Conservation (phyloP, 2,329 filamentous ascomycete genomes). For the Xylariomycetidae sp. region DNA sequence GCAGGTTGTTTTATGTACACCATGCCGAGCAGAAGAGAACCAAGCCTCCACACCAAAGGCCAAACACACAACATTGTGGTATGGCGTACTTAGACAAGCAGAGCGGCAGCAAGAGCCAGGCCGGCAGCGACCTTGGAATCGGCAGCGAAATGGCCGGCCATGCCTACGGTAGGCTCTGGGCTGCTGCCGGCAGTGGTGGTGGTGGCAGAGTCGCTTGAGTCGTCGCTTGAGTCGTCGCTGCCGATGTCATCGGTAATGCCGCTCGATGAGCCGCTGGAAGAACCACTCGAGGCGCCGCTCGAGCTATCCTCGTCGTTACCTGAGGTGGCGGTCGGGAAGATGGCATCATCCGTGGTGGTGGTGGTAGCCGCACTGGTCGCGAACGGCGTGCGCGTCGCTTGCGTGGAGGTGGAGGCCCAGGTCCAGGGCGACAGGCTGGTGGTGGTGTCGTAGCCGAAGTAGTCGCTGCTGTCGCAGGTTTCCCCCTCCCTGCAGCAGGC, state of each 20-base stretch:
- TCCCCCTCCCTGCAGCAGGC: constrained; percentile 19
- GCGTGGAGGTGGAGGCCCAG: constrained; percentile 7
- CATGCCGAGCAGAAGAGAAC: too few species aligned
- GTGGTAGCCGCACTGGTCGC: not conserved
- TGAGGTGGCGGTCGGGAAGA: not conserved
- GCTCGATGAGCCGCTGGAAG: constrained; percentile 3
- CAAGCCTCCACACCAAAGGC: too few species aligned
- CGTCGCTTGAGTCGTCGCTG: not conserved
- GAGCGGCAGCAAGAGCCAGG: constrained; percentile 12
- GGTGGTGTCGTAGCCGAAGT: constrained; percentile 2
- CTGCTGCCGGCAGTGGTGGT: constrained; percentile 6
- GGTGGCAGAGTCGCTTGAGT: not conserved
- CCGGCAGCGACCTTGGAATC: constrained; percentile 13
- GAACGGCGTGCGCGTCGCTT: constrained; percentile 4
- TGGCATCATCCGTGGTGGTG: not conserved
- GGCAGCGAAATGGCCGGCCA: constrained; percentile 11
- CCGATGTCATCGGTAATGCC: constrained; percentile 1
- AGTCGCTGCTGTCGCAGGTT: constrained; percentile 4
- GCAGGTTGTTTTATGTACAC: too few species aligned
- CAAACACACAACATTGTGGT: too few species aligned
- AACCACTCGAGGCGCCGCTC: not conserved
- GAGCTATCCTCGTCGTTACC: not conserved
- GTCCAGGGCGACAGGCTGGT: constrained; percentile 3
- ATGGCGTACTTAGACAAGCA: constrained; percentile 10
- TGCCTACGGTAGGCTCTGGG: constrained; percentile 8